Evolutionary conservation across 2,329 filamentous ascomycete species (phyloP), one percentile per base, ranked within the genome.

Genomic region (Claviceps capensis): DNA sequence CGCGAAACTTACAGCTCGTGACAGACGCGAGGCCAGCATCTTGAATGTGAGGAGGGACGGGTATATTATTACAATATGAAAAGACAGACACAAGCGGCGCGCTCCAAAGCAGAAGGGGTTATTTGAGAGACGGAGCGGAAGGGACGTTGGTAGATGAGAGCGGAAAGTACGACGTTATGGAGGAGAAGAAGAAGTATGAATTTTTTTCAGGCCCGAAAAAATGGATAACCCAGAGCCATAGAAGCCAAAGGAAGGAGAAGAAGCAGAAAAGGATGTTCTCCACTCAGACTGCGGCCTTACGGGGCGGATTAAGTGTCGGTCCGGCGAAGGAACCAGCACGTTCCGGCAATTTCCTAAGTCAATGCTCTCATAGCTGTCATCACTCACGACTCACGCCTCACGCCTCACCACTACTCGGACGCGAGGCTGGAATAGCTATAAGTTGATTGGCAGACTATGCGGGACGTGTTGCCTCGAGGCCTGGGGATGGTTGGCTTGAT

Each of bases 21-120:
- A 78, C 63, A 88, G 73, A 70, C 82, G 81, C 64, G 83, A 79
- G 66, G 83, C 76, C 72, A 88, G 69, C 85, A 88, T 87, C 68
- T 72, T 83, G 73, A 65, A 62, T 61, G 62, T 62, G 56, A 57
- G 58, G 60, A 57, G 57, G 58, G 13, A 14, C 61, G 34, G 63
- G 62, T 66, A 68, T 65, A 63, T 43, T 61, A 58, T 59, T 62
- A 60, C 47, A 54, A 50, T 43, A 37, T 62, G 60, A 61, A 62
- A 65, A 61, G 61, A 63, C 57, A 58, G 59, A 56, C 55, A 61
- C 62, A 56, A 60, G 62, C 63, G 60, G 58, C 61, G 59, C 61
- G 59, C 61, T 63, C 59, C 59, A 47, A 43, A 41, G 38, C 26
- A 23, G 38, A 67, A 61, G 60, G 64, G 56, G 55, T 57, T 55